Evolutionary conservation across 208 protist genomes (phyloP).

Genomic region (Leishmania turanica): DNA sequence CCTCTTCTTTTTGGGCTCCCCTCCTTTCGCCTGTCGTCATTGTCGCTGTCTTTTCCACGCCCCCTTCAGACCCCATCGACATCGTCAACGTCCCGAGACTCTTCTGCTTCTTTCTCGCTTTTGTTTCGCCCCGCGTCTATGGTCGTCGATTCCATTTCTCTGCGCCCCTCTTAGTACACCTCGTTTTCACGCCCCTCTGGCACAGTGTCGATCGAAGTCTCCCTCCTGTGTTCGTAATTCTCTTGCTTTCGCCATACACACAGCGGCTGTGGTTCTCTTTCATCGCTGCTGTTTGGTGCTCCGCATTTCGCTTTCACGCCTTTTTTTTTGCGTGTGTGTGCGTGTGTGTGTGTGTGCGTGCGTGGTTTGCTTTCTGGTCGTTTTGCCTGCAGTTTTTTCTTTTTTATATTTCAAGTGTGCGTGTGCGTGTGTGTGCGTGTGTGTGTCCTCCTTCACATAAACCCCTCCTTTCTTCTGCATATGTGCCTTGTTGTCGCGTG

Average conservation of each 20-base stretch:
- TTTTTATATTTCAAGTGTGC: no score
- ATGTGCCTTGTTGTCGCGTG: not conserved
- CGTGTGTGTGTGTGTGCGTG: not conserved
- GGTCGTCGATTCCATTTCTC: not conserved
- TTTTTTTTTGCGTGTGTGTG: not conserved
- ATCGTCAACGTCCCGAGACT: not conserved
- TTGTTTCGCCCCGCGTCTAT: not conserved
- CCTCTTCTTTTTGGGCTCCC: not conserved
- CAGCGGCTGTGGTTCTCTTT: not conserved
- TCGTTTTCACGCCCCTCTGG: not conserved
- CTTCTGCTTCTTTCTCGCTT: not conserved
- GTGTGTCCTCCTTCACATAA: not conserved
- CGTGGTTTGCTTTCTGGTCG: no score
- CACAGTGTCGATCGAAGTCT: not conserved
- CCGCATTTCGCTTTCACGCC: not conserved
- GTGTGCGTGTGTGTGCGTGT: not conserved
- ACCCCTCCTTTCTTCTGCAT: not conserved
- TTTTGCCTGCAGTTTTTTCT: not conserved
- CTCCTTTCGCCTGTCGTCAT: not conserved
- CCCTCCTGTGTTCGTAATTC: not conserved
- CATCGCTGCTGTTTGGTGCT: not conserved
- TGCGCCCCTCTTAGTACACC: not conserved
- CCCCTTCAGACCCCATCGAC: not conserved
- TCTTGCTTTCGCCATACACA: not conserved
- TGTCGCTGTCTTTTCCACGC: not conserved